Evolutionary conservation across 768 basidiomycete genomes (phyloP), one percentile per base, ranked within the genome.

Genomic region (Piloderma croceum): DNA sequence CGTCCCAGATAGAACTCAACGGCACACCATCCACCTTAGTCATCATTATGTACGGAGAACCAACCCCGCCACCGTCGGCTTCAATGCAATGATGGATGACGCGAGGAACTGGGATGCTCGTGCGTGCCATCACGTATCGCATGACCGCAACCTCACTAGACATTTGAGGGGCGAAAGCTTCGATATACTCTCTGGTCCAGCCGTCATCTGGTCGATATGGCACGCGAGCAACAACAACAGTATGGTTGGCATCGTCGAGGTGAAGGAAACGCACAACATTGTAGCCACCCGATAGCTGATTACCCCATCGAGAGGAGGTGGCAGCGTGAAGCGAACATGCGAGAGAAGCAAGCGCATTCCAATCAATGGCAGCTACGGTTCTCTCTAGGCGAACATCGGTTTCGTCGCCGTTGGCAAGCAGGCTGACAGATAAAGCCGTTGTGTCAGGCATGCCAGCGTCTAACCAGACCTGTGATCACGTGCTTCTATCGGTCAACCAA

Each of bases 201-300:
- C 13, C 35, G 21, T 41, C 35, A 23, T 27, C 40, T n/a, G 7
- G 24, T 17, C 20, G 35, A 32, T 39, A 35, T 15, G 43, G 43
- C 7, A 44, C 38, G 24, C 43, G 43, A 33, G 43, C 43, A 12
- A 44, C 38, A 23, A 44, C 17, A 17, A 33, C 23, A 19, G 31
- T 32, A 17, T 44, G 11, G 15, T 32, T 23, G 25, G n/a, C 4
- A 33, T 35, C 40, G 31, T 41, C 23, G 35, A 41, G 40, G 32
- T 44, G 43, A 22, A 44, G 43, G 31, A 44, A 44, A 31, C 43
- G 38, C 17, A 44, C 43, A 32, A 44, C 37, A 33, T 44, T 44
- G 31, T 39, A 44, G 3, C 35, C 43, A 31, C 43, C 43, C 13
- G 25, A 34, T 27, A 33, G 17, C 15, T 44, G 43, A 7, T 39